phyloP scores from a whole-genome alignment of 2,329 filamentous ascomycete species.

The Monilinia fructicola region DNA sequence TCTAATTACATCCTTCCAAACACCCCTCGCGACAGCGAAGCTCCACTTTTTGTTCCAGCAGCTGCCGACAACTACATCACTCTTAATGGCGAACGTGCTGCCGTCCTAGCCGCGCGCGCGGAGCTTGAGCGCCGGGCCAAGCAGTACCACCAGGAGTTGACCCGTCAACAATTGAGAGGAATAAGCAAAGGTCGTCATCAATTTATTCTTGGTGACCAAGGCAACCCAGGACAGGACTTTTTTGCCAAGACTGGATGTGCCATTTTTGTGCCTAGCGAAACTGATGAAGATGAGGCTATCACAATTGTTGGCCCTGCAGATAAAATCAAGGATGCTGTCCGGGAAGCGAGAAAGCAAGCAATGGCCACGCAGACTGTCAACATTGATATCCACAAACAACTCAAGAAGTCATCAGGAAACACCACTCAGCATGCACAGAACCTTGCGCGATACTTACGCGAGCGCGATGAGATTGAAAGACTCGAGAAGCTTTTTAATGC shows the following conservation, averaged over 20 bases:
- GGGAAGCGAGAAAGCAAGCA: slow-evolving; percentile 85
- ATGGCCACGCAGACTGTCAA: slow-evolving; percentile 82
- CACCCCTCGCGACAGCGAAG: slow-evolving; percentile 59
- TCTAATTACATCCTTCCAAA: slow-evolving; percentile 72
- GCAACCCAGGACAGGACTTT: slow-evolving; percentile 80
- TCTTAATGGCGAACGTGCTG: slow-evolving; percentile 79
- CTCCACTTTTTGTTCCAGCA: slow-evolving; percentile 69
- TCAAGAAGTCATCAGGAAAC: slow-evolving; percentile 71
- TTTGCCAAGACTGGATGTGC: slow-evolving; percentile 87
- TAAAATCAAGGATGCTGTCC: slow-evolving; percentile 70
- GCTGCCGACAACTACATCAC: slow-evolving; percentile 74
- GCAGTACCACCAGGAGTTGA: slow-evolving; percentile 72
- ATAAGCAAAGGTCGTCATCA: slow-evolving; percentile 88
- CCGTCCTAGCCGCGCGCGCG: slow-evolving; percentile 75
- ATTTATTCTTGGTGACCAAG: slow-evolving; percentile 87
- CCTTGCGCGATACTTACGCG: slow-evolving; percentile 81
- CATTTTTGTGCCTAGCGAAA: slow-evolving; percentile 73
- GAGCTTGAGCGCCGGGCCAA: slow-evolving; percentile 78
- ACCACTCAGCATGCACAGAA: slow-evolving; percentile 78
- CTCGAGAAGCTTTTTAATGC: slow-evolving; percentile 78
- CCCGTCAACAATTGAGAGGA: slow-evolving; percentile 58
- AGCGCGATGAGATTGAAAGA: slow-evolving; percentile 77
- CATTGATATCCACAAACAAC: slow-evolving; percentile 78
- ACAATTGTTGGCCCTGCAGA: slow-evolving; percentile 80
- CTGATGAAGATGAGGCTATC: slow-evolving; percentile 71